Conservation (phyloP, 2,329 filamentous ascomycete genomes). For the Fusarium sp. region DNA sequence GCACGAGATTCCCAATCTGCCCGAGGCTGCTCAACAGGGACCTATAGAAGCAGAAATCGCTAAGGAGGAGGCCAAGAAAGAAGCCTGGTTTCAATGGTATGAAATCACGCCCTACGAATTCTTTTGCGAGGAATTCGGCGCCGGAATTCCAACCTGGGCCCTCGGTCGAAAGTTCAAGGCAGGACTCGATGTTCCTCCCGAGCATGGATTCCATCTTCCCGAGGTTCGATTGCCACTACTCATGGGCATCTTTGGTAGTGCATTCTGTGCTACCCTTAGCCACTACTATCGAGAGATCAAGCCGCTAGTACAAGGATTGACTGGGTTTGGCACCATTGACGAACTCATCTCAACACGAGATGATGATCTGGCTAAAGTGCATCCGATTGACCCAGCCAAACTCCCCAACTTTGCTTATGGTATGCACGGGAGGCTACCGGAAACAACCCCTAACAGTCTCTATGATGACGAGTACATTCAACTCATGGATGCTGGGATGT, state of each 20-base stretch:
- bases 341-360: constrained; percentile 84
- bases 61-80: constrained; percentile 64
- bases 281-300: constrained; percentile 96
- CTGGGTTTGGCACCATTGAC: constrained; percentile 82
- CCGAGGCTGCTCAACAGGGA: constrained; percentile 46
- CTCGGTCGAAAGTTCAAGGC: constrained; percentile 84
- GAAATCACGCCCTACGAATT: constrained; percentile 96
- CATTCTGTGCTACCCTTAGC: constrained; percentile 93
- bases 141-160: constrained; percentile 95
- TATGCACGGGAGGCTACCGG: constrained; percentile 79
- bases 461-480: constrained; percentile 78
- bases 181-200: constrained; percentile 66
- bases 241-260: constrained; percentile 95
- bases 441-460: constrained; percentile 82
- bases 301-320: constrained; percentile 80
- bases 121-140: constrained; percentile 91
- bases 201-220: constrained; percentile 77
- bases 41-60: constrained; percentile 47
- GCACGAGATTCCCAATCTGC: constrained; percentile 86
- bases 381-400: constrained; percentile 90
- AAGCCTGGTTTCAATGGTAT: constrained; percentile 98
- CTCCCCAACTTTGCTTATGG: constrained; percentile 91
- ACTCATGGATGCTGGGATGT: constrained; percentile 98
- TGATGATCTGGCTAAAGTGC: constrained; percentile 88
- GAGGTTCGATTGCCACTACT: constrained; percentile 86